Evolutionary conservation across 345 rosid genomes (phyloP), one percentile per base, ranked within the genome.

Genomic region (Rhizophora mangle): DNA sequence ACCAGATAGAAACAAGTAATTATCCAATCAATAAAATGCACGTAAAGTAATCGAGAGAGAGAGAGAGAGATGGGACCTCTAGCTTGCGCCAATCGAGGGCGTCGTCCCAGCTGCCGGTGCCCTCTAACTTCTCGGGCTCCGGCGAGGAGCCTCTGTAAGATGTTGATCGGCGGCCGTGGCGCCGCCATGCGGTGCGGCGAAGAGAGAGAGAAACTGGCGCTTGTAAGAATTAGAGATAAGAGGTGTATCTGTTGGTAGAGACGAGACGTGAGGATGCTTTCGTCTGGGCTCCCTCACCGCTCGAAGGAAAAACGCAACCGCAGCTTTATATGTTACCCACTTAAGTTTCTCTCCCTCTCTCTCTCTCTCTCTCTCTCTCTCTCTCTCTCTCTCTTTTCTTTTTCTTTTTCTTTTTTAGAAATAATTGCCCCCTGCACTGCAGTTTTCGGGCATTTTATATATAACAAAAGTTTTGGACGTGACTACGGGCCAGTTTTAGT

Each of bases 101-200:
- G 2, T 61, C 84, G 74, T 90, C 92, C 97, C 97, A 93, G 79
- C 93, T 85, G 59, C 88, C 90, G 58, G 86, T 76, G 63, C 84
- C 86, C 29, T 93, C 97, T 84, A 89, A 85, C 86, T 76, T 84
- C 73, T 89, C 91, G 72, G 85, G 75, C 46, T 82, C 77, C 15
- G 60, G 80, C 26, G 81, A 58, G 65, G 85, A 71, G 77, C 72
- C 85, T 31, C 90, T 74, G 65, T 81, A 76, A 65, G 93, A 81
- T 68, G 79, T 71, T 66, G 85, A 61, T 63, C 90, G 80, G 37
- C 30, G 85, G 76, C 78, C 73, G 81, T 47, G 89, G 74, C 64
- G 87, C 84, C 36, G 88, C 81, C 89, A 87, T 79, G 75, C 80
- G 68, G 65, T 60, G 53, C 51, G 26, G 20, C 73, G 73, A 32